Percentiles rank a stretch among this genome's conserved stretches.
Conservation (phyloP, 2,329 filamentous ascomycete species). For the Colletotrichum brevisporum region DNA sequence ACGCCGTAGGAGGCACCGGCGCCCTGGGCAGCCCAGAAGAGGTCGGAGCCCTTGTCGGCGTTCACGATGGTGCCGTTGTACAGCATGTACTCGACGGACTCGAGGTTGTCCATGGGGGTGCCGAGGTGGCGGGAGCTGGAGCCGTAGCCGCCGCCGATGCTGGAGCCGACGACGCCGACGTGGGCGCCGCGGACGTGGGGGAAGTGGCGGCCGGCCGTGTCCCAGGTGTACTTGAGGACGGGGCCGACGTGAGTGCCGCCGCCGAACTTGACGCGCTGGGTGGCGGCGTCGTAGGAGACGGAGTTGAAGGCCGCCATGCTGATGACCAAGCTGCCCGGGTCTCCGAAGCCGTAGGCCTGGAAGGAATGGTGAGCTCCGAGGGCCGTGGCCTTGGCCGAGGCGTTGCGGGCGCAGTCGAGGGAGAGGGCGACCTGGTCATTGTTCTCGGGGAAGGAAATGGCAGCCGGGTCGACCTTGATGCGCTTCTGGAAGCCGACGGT, state of each 20-base stretch:
- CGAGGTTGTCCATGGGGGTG: constrained; percentile 40
- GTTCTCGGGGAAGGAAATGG: constrained; percentile 40
- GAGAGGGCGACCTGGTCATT: constrained; percentile 38
- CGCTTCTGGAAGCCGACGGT: constrained; percentile 40
- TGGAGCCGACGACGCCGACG: constrained; percentile 38
- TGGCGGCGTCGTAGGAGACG: constrained; percentile 31
- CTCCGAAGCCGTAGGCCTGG: constrained; percentile 39
- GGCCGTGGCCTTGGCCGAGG: constrained; percentile 33
- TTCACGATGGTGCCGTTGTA: constrained; percentile 42
- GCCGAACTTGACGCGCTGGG: constrained; percentile 37
- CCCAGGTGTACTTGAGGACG: constrained; percentile 38
- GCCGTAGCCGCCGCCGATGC: constrained; percentile 40
- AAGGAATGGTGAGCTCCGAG: constrained; percentile 40
- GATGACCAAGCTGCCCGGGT: constrained; percentile 39
- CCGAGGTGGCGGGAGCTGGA: constrained; percentile 37
- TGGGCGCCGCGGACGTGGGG: constrained; percentile 41
- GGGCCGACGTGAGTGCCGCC: constrained; percentile 39
- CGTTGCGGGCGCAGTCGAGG: constrained; percentile 39
- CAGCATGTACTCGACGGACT: constrained; percentile 40
- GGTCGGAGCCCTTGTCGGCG: constrained; percentile 35
- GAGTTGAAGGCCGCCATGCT: constrained; percentile 40
- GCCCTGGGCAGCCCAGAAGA: constrained; percentile 42
- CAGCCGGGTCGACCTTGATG: constrained; percentile 38
- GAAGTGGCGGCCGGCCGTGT: constrained; percentile 39
- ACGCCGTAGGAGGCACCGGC: constrained; percentile 39